Base-by-base conservation (phyloP, 345 rosid genomes). In the Arabis alpina region DNA sequence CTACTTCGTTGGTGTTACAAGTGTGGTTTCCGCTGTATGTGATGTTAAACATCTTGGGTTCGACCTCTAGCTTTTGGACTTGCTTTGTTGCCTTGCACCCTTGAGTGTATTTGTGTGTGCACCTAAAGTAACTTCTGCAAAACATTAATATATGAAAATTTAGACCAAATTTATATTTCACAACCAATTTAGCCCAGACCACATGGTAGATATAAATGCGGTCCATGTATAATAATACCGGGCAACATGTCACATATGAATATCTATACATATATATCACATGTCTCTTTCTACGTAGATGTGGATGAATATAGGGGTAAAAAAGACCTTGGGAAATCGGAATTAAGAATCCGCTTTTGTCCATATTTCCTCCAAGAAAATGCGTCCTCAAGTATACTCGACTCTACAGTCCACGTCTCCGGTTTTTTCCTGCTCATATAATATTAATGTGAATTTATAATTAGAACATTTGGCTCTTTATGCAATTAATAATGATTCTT, bases 331-430 rank as follows among this genome's bases (percentile, higher is more conserved):
- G 93, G 95, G 59, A 80, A 56, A 59, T 78, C 83, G 37, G 90
- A 45, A 61, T 90, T 81, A 61, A 88, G 90, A 54, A 93, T 93
- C 54, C 43, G 72, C 56, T 93, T 93, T 64, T 93, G 98, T 5
- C 98, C 98, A 64, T 93, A 93, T 61, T 93, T 93, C 61, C 98
- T 90, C 98, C 98, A 93, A 10, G 86, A 78, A 61, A 78, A 80
- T 60, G 70, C 74, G 25, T 93, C 98, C 10, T 86, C 87, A n/a
- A 19, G 2, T 8, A 68, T 25, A 9, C 81, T 25, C n/a, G 87
- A 64, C n/a, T 77, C 77, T 23, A 16, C 30, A 5, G 66, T 75
- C 82, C 81, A 60, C 34, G 89, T 65, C 14, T 80, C 65, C 16
- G 74, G 69, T 65, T 28, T 66, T 78, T 77, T 90, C 66, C 98